Evolutionary conservation across 352 stramenopile species (phyloP).

Genomic region (Pythium oligandrum): DNA sequence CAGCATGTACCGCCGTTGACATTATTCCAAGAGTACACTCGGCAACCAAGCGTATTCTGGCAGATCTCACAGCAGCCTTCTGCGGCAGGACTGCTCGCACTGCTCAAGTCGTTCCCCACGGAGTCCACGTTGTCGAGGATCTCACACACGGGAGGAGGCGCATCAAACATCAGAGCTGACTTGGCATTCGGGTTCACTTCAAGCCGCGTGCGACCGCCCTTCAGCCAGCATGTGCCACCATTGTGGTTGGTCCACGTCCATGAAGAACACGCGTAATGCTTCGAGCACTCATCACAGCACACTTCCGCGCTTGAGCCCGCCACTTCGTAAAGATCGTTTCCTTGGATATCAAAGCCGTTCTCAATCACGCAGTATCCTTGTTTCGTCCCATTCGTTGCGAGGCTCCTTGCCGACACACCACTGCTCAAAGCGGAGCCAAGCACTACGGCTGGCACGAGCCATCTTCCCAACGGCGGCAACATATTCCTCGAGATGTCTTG

Average conservation of each 20-base stretch:
- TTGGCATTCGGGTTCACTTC: neutral
- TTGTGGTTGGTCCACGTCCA: slow-evolving; percentile 10
- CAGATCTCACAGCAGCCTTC: slow-evolving; percentile 14
- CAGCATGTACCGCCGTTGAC: slow-evolving; percentile 9
- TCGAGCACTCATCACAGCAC: slow-evolving; percentile 6
- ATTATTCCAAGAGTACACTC: slow-evolving; percentile 10
- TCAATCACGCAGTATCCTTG: slow-evolving; percentile 6
- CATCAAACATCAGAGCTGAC: neutral
- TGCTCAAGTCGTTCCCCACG: slow-evolving; percentile 18
- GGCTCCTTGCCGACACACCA: too few species aligned
- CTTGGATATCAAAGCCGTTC: slow-evolving; percentile 1
- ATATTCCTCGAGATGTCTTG: too few species aligned
- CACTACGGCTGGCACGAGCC: too few species aligned
- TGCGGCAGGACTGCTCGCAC: slow-evolving; percentile 1
- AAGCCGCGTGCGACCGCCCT: slow-evolving; percentile 12
- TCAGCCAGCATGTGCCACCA: slow-evolving; percentile 21
- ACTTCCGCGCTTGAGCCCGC: slow-evolving; percentile 4
- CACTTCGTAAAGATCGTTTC: slow-evolving; percentile 1
- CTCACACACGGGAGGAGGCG: neutral
- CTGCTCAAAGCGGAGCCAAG: too few species aligned
- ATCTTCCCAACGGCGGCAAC: too few species aligned
- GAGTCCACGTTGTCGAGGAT: slow-evolving; percentile 7
- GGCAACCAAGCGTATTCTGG: slow-evolving; percentile 2
- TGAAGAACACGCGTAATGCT: neutral
- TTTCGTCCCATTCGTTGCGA: too few species aligned